Base-by-base conservation (phyloP, 805 yeast species). In the Nakazawaea anatomiae region DNA sequence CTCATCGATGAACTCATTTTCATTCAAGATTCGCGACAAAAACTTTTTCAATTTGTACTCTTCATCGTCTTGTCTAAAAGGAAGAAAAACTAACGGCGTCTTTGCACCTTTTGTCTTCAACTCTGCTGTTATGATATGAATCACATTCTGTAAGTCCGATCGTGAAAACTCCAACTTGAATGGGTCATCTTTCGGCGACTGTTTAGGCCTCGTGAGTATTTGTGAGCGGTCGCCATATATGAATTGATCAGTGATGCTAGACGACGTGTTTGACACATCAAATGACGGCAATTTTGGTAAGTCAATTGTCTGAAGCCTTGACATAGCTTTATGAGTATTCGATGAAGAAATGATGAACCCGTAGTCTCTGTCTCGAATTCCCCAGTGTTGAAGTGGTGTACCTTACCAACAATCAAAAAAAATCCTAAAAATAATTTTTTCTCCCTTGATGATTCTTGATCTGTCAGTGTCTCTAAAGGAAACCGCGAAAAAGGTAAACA, bases 11-110 rank as follows among this genome's bases (percentile, higher is more conserved):
- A 84, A 68, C 29, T 72, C 67, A 0, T 88, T 88, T 42, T 72
- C 60, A 2, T 87, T 87, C 53, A 87, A 82, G 2, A 88, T 70
- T 4, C 68, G 66, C 45, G 76, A 75, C 28, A 90, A 63, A 47
- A 88, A 81, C 28, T 65, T 62, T 46, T 83, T 76, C 30, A 89
- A 70, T 44, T 78, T 81, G 41, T 71, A 68, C 60, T 85, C 89
- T 47, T 79, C 77, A 50, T 80, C 77, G 54, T 81, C 80, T 1
- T 91, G 85, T 49, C 96, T 68, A 67, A 85, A 88, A 0, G 96
- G 94, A 38, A 90, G 72, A 57, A 89, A 73, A 1, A 90, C 64
- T 50, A 83, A 83, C 6, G 95, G 95, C 0, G 88, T 78, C 58
- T 83, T 80, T 1, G 87, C 70, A 30, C 91, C 94, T 51, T 82